Conservation (phyloP, 805 yeast species). For the Lipomyces starkeyi region DNA sequence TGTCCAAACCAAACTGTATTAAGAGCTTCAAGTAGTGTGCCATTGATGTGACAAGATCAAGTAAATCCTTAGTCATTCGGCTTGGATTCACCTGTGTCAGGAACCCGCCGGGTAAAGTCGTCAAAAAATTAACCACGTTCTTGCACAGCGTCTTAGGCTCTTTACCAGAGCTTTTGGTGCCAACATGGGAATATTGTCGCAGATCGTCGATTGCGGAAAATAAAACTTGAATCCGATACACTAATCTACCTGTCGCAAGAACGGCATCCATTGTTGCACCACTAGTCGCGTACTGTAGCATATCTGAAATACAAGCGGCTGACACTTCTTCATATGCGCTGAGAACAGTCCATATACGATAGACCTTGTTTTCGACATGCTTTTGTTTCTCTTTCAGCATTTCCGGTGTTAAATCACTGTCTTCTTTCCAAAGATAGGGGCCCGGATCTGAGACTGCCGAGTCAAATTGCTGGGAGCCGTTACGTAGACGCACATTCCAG, state of each 20-base stretch:
- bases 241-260: slow-evolving; percentile 70
- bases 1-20: slow-evolving; percentile 77
- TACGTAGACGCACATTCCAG: slow-evolving; percentile 86
- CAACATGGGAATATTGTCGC: slow-evolving; percentile 14
- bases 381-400: slow-evolving; percentile 61
- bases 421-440: slow-evolving; percentile 39
- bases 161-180: slow-evolving; percentile 41
- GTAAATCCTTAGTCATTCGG: slow-evolving; percentile 50
- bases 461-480: slow-evolving; percentile 56
- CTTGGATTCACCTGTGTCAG: slow-evolving; percentile 36
- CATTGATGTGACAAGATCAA: slow-evolving; percentile 83
- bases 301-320: slow-evolving; percentile 87
- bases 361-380: slow-evolving; percentile 63
- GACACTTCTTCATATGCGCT: slow-evolving; percentile 90
- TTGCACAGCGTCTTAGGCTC: slow-evolving; percentile 90
- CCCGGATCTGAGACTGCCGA: slow-evolving; percentile 30
- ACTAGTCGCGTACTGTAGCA: slow-evolving; percentile 83
- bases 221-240: slow-evolving; percentile 73
- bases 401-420: slow-evolving; percentile 52
- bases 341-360: slow-evolving; percentile 81
- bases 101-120: slow-evolving; percentile 70
- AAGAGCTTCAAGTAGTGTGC: slow-evolving; percentile 91
- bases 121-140: slow-evolving; percentile 86
- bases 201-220: slow-evolving; percentile 72
- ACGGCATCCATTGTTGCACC: slow-evolving; percentile 74